Conservation (phyloP, 805 yeast genomes). For the Candida arabinofermentans region DNA sequence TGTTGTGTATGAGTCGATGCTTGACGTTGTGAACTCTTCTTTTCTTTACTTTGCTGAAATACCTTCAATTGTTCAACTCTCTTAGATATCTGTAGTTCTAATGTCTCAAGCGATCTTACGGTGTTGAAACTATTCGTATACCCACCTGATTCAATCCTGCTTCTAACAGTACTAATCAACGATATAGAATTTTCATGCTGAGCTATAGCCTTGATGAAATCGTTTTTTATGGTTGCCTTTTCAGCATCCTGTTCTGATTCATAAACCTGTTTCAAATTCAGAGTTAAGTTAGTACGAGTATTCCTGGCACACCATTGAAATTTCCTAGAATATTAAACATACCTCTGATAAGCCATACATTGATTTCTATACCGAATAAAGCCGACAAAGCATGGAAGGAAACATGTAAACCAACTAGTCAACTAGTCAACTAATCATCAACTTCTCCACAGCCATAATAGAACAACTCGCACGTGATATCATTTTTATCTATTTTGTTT, state of each 20-base stretch:
- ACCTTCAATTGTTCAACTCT: constrained; percentile 22
- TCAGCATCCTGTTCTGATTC: constrained; percentile 52
- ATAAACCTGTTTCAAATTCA: constrained; percentile 37
- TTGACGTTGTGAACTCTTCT: constrained; percentile 8
- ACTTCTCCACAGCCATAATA: no score
- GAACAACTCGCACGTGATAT: no score
- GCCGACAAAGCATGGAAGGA: no score
- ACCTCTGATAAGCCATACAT: constrained; percentile 27
- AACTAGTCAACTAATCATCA: no score
- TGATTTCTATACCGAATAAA: background rate
- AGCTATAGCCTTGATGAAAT: constrained; percentile 37
- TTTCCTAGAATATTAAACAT: constrained; percentile 11
- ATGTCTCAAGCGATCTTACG: constrained; percentile 15
- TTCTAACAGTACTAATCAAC: constrained; percentile 25
- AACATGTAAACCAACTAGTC: no score
- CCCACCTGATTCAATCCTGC: constrained; percentile 7
- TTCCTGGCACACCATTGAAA: no score
- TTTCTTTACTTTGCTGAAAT: constrained; percentile 11
- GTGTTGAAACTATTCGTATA: constrained; percentile 20
- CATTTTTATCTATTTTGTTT: no score
- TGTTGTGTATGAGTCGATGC: constrained; percentile 3
- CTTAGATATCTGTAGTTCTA: constrained; percentile 20
- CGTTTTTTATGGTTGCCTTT: constrained; percentile 38
- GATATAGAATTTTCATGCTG: constrained; percentile 36
- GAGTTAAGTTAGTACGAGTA: no score